These are phyloP conservation scores for Pseudozyma flocculosa DNA, from an alignment of 1,284 basidiomycete genomes.

Conservation along the genomic window DNA sequence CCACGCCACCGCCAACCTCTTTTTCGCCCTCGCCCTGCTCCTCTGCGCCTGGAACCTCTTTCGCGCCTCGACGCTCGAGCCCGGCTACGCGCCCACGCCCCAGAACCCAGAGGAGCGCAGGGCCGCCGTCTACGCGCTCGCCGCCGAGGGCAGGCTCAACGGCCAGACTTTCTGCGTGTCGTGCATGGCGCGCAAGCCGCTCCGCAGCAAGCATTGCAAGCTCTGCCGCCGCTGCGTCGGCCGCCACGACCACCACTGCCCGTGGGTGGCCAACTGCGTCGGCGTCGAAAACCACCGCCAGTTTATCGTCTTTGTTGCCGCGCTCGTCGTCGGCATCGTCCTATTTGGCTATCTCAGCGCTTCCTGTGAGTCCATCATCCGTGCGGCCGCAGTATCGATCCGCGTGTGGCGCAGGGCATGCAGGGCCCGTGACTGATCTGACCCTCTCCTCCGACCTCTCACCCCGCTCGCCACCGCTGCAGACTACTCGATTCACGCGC, in stretches of 20 bases:
- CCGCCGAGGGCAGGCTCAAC: constrained; percentile 81
- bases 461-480: not conserved
- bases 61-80: constrained; percentile 80
- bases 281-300: constrained; percentile 94
- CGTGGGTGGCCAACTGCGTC: constrained; percentile 99
- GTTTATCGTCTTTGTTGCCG: constrained; percentile 84
- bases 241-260: constrained; percentile 70
- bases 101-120: constrained; percentile 32
- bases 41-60: constrained; percentile 87
- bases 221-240: constrained; percentile 87
- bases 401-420: not conserved
- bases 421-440: too few relatives aligned
- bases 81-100: constrained; percentile 82
- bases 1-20: constrained; percentile 72
- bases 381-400: not conserved
- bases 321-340: constrained; percentile 76
- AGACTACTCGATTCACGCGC: constrained; percentile 14
- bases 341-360: constrained; percentile 80
- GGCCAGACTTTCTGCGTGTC: constrained; percentile 93
- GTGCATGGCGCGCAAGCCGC: constrained; percentile 88
- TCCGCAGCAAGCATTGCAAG: constrained; percentile 93
- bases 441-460: not conserved
- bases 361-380: constrained; percentile 66
- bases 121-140: constrained; percentile 62
- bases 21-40: constrained; percentile 71